Percentiles rank a stretch among this genome's conserved stretches.
phyloP scores from a whole-genome alignment of 805 yeast genomes.

The Candida railenensis region DNA sequence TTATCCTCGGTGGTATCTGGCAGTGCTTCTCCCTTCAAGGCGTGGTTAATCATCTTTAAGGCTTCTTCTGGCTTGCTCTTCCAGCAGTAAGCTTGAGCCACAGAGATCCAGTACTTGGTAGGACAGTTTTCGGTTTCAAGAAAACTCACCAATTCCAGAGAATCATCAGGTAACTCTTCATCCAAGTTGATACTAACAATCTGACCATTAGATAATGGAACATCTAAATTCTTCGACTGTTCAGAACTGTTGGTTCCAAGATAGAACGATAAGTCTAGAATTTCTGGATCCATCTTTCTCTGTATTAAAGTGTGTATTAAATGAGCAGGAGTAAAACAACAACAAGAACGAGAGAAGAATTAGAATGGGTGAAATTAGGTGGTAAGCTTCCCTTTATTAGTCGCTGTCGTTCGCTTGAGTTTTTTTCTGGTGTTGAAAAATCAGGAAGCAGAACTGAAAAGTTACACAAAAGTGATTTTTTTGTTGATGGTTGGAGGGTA shows the following conservation, averaged over 20 bases:
- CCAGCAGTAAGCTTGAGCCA: constrained; percentile 78
- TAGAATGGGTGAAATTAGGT: not conserved
- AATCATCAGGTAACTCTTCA: constrained; percentile 86
- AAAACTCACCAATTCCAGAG: constrained; percentile 75
- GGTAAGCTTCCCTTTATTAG: not conserved
- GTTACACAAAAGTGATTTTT: not conserved
- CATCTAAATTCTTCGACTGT: constrained; percentile 43
- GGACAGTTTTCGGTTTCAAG: constrained; percentile 79
- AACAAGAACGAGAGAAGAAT: not conserved
- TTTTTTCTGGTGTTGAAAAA: no score
- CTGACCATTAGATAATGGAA: constrained; percentile 76
- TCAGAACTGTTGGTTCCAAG: constrained; percentile 30
- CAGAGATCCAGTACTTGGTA: constrained; percentile 77
- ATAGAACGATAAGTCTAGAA: constrained; percentile 28
- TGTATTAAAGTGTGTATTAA: not conserved
- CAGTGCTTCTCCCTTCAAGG: constrained; percentile 37
- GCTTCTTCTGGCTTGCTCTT: constrained; percentile 61
- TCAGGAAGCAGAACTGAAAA: no score
- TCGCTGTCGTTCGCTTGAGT: not conserved
- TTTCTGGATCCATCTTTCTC: constrained; percentile 11
- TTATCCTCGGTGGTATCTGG: constrained; percentile 40
- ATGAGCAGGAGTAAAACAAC: not conserved
- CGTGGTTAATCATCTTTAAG: constrained; percentile 58
- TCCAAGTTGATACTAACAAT: constrained; percentile 80
- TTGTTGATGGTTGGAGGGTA: not conserved